Evolutionary conservation across 1,284 basidiomycete genomes (phyloP), one percentile per base, ranked within the genome.

Genomic region (Ustilago hordei): DNA sequence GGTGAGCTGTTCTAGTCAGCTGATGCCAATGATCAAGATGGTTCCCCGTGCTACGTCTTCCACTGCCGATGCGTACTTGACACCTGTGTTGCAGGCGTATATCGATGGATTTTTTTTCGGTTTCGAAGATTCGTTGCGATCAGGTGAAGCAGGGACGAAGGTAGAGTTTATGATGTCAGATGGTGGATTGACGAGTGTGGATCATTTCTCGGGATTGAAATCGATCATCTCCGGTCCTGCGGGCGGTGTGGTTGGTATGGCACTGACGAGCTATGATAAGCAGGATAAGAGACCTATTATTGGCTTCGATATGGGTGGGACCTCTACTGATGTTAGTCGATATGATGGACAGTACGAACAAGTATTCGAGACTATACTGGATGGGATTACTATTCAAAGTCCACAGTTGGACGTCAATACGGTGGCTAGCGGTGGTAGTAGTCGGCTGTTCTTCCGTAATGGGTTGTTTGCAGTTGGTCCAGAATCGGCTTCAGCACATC

Each of bases 41-140:
- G 94, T 98, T 4, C 92, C 95, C 0, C 92, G 96, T 6, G 96
- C 95, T 0, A 91, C 93, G 4, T 95, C 94, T 0, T 92, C 94
- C 0, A 97, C 95, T 0, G 96, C 95, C 0, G 96, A 99, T 81
- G 97, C 96, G 2, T 99, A 99, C 86, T 90, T 98, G 35, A 98
- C 95, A 0, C 96, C 95, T 1, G 93, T 97, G 55, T 87, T 98
- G 39, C 88, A 90, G 28, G 89, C 91, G 35, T 98, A 98, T 83
- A 90, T 98, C n/a, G 92, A 95, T 75, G 93, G 94, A 0, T 97
- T 98, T 88, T 97, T 95, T 87, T 86, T 87, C 36, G 95, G 95
- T 0, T 98, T 98, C 79, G 93, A 95, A 76, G 89, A 89, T 39
- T 91, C 91, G 75, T 88, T 95, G 64, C 86, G 87, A 52, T 87